Evolutionary conservation across 1,284 basidiomycete genomes (phyloP), one percentile per base, ranked within the genome.

Genomic region (Ustilago crameri): DNA sequence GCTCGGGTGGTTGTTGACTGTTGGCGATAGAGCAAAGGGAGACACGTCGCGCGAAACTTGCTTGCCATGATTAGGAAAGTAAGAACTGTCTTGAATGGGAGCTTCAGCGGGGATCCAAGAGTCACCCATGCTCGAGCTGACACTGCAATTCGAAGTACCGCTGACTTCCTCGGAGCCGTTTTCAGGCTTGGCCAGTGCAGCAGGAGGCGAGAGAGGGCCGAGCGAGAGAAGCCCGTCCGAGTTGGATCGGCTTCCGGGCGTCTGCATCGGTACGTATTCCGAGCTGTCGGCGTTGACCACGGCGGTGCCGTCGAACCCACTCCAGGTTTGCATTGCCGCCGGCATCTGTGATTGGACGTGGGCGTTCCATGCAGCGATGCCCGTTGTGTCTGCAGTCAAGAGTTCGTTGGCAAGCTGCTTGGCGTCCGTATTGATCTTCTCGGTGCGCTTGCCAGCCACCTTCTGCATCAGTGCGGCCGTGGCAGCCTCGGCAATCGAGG

Each of bases 401-500:
- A 69, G 53, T 3, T 65, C 57, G 17, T 53, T 42, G 7, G 67
- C 51, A 14, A 65, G 51, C 50, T 61, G 52, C 47, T 72, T 66
- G 32, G 42, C 45, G 24, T 67, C 55, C 22, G 44, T 45, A 42
- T 60, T 64, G 41, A 64, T 30, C 53, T 58, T 64, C 26, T 64
- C 70, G 1, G 52, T 40, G 10, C 70, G 59, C 37, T 68, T 64
- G 23, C 35, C 57, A 3, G 57, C 60, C 2, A 73, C 56, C n/a
- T 27, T 49, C 24, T 73, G 64, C 54, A 68, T 63, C 8, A 73
- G 51, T 23, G 59, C 49, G 15, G 59, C 64, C 18, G 70, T 60
- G 9, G 70, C 70, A 2, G 64, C 50, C 41, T 73, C 70, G 14
- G 64, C 70, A 14, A 73, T 51, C n/a, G 56, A 60, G 3, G 70